Percentiles rank a stretch among this genome's conserved stretches.
Evolutionary conservation across 1,139 yeast species (phyloP).

Genomic region (Komagataea norvegica): DNA sequence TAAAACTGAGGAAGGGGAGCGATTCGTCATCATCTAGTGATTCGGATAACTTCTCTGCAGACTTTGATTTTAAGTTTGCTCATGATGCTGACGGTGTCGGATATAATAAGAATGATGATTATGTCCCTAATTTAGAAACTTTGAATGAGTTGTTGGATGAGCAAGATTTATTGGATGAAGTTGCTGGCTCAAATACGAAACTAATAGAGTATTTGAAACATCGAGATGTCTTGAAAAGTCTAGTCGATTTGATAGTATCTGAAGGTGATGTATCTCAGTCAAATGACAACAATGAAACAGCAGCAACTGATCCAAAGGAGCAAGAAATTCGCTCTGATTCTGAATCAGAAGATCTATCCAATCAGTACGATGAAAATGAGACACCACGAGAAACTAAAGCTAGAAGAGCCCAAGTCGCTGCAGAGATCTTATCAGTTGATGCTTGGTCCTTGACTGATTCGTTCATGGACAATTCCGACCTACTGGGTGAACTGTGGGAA

Average conservation of each 20-base stretch:
- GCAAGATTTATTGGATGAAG: conserved; percentile 79
- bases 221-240: conserved; percentile 57
- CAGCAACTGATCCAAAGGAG: conserved; percentile 13
- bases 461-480: conserved; percentile 67
- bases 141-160: conserved; percentile 76
- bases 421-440: conserved; percentile 87
- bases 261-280: conserved; percentile 6
- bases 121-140: conserved; percentile 35
- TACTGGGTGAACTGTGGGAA: conserved; percentile 73
- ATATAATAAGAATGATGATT: conserved; percentile 11
- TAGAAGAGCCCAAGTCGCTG: conserved; percentile 79
- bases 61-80: conserved; percentile 9
- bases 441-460: conserved; percentile 95
- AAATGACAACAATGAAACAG: conserved; percentile 14
- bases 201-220: conserved; percentile 77
- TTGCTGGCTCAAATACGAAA: conserved; percentile 76
- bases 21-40: conserved; percentile 22
- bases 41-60: conserved; percentile 14
- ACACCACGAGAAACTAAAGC: conserved; percentile 51
- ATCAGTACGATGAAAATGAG: conserved; percentile 32
- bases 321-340: conserved; percentile 18
- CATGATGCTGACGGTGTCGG: conserved; percentile 19
- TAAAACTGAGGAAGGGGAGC: conserved; percentile 21
- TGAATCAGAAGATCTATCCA: conserved; percentile 25
- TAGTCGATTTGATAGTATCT: conserved; percentile 61